A percentile compares a stretch with the other conserved stretches of the same genome.
Conservation (phyloP, 2,329 filamentous ascomycete species). For the Penicillium nordicum region DNA sequence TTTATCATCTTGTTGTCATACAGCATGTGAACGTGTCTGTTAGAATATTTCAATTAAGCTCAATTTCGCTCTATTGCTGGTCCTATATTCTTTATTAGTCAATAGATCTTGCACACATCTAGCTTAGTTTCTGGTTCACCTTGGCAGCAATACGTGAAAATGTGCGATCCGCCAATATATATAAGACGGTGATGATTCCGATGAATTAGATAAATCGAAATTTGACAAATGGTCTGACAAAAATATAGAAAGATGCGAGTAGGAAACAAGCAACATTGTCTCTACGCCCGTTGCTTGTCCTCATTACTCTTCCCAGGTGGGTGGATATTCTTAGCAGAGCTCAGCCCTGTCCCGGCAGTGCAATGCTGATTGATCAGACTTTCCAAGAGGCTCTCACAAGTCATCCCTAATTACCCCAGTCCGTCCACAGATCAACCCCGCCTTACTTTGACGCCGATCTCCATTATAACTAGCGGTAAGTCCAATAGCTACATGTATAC, state of each 20-base stretch:
- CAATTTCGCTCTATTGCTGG: neutral
- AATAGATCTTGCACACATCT: neutral
- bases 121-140: neutral
- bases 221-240: neutral
- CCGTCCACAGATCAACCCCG: neutral
- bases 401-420: neutral
- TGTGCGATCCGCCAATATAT: neutral
- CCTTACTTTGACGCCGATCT: neutral
- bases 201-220: neutral
- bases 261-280: neutral
- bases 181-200: neutral
- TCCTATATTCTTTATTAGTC: neutral
- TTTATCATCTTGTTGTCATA: neutral
- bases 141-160: neutral
- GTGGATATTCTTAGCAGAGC: neutral
- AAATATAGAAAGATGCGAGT: neutral
- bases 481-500: neutral
- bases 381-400: neutral
- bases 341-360: neutral
- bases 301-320: too few species aligned
- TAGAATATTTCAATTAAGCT: neutral
- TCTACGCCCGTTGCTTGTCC: neutral
- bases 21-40: neutral
- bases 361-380: neutral
- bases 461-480: conserved; percentile 3